Base-by-base conservation (phyloP, 169 alveolate genomes). In the Fabrea salina region DNA sequence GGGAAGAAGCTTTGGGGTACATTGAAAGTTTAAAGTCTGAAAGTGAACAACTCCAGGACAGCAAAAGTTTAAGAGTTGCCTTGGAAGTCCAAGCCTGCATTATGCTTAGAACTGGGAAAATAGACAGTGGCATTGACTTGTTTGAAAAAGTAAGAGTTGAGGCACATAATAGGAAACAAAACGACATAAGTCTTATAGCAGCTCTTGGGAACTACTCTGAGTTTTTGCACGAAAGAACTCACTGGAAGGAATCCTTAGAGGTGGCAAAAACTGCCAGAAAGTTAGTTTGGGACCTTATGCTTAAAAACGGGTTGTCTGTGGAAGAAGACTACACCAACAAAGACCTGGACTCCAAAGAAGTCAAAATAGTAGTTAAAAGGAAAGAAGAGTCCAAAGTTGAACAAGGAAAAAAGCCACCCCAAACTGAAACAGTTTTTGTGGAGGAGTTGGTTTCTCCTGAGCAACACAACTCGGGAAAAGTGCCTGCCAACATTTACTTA, bases 401-500 rank as follows among this genome's bases (percentile, higher is more conserved):
- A 27, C 22, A 11, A 0, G 16, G 11, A 51, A 61, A 61, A 61
- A 61, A 61, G 39, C 67, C 33, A 16, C 22, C 11, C 32, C 32
- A n/a, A 61, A 61, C 32, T 47, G 39, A 30, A 51, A 61, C 1
- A 32, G 32, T 16, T 16, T 61, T 16, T 33, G 74, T 35, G 74
- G 25, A 35, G 25, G 25, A n/a, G 50, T 4, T 2, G 74, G n/a
- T n/a, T n/a, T n/a, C n/a, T n/a, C n/a, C n/a, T n/a, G n/a, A n/a
- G 56, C 53, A 8, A 4, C 35, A 5, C 5, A 6, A 22, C n/a
- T 33, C 40, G 4, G 75, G 47, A 40, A 27, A 37, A 11, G 13
- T 50, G 22, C 59, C 44, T 13, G 76, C 40, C 13, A 83, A 83
- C 57, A 67, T 85, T 44, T 80, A 75, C 61, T 19, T 85, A 0